Conservation (phyloP, 768 basidiomycete genomes). For the Chiua virens region DNA sequence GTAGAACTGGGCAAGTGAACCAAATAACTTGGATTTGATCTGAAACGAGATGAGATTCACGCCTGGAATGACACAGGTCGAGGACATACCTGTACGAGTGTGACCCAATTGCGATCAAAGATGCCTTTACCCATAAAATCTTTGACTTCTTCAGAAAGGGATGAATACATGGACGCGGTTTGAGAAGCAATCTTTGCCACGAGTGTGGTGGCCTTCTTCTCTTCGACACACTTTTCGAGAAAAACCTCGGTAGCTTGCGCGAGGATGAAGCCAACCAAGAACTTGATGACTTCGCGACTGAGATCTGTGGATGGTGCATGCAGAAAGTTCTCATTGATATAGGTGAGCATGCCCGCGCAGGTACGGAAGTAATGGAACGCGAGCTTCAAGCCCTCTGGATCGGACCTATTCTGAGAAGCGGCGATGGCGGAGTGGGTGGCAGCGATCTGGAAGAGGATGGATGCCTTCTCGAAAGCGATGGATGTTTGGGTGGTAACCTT, state of each 20-base stretch:
- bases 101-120: slow-evolving; percentile 93
- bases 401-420: slow-evolving; percentile 76
- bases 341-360: slow-evolving; percentile 94
- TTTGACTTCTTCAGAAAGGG: slow-evolving; percentile 88
- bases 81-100: slow-evolving; percentile 67
- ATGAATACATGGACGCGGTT: slow-evolving; percentile 75
- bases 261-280: slow-evolving; percentile 81
- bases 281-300: slow-evolving; percentile 91
- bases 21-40: slow-evolving; percentile 92
- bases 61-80: background rate
- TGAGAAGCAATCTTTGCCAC: slow-evolving; percentile 85
- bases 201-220: slow-evolving; percentile 81
- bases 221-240: slow-evolving; percentile 90
- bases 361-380: slow-evolving; percentile 90
- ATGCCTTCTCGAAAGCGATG: slow-evolving; percentile 97
- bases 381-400: slow-evolving; percentile 90
- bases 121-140: slow-evolving; percentile 97
- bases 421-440: slow-evolving; percentile 92
- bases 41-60: slow-evolving; percentile 30
- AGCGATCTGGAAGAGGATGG: slow-evolving; percentile 94
- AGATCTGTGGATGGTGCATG: slow-evolving; percentile 97
- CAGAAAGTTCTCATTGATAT: slow-evolving; percentile 99
- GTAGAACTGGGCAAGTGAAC: slow-evolving; percentile 84
- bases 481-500: slow-evolving; percentile 95
- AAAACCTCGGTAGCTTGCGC: slow-evolving; percentile 97